phyloP scores from a whole-genome alignment of 352 stramenopile genomes.

The Globisporangium echinulatum region DNA sequence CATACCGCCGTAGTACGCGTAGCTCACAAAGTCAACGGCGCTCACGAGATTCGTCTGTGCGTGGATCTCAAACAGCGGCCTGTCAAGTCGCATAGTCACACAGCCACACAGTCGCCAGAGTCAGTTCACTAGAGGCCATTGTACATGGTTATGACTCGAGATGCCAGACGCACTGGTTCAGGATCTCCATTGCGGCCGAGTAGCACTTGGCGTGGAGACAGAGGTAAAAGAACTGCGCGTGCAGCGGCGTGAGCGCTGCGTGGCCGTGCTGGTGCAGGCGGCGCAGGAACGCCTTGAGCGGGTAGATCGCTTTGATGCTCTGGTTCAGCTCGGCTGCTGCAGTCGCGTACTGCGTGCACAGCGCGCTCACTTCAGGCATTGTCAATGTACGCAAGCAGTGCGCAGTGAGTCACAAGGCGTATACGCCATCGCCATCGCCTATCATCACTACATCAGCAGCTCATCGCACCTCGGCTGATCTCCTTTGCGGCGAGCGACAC shows the following conservation, averaged over 20 bases:
- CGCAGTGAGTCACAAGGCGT: neutral
- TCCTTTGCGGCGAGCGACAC: constrained; percentile 47
- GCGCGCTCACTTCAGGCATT: constrained; percentile 31
- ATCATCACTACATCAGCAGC: neutral
- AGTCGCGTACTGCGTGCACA: constrained; percentile 44
- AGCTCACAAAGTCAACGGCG: constrained; percentile 66
- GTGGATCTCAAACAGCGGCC: constrained; percentile 68
- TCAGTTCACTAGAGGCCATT: too few species aligned
- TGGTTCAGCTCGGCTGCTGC: constrained; percentile 43
- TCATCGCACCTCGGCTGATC: constrained; percentile 34
- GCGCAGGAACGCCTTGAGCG: constrained; percentile 58
- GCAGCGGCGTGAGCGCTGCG: constrained; percentile 51
- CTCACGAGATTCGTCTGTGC: constrained; percentile 42
- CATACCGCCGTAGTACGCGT: constrained; percentile 80
- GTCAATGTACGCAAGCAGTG: neutral
- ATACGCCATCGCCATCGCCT: neutral
- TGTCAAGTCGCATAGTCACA: constrained; percentile 11
- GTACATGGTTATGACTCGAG: too few species aligned
- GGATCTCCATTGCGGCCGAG: constrained; percentile 53
- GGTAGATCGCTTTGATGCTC: constrained; percentile 58
- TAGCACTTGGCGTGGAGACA: constrained; percentile 80
- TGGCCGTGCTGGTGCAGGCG: constrained; percentile 56
- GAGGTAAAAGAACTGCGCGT: constrained; percentile 73
- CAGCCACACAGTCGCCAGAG: too few species aligned
- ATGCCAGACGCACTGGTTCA: constrained; percentile 43